Evolutionary conservation across 768 basidiomycete species (phyloP), one percentile per base, ranked within the genome.

Genomic region (Pisolithus tinctorius): DNA sequence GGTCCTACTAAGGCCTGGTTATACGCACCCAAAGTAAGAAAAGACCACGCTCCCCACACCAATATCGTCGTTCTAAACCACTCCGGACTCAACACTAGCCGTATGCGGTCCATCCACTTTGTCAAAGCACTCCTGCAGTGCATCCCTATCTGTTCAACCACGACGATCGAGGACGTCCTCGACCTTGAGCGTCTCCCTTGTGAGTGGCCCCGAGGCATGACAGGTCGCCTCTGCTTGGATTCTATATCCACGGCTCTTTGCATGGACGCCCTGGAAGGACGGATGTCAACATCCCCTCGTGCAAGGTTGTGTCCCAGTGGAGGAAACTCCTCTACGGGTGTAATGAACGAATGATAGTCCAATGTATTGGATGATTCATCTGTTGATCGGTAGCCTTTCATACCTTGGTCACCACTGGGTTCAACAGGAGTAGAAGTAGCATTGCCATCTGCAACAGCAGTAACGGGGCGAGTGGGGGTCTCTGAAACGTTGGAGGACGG

Each of bases 21-120:
- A 6, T 23, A 60, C 83, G 48, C 55, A 86, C 89, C 92, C 16
- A 92, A 74, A 0, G 86, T 77, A 80, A 91, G 86, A 1, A 76
- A 68, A 50, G 75, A 79, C 93, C 93, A 95, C 8, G 75, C 69
- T 0, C 67, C 71, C 90, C 92, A 95, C 20, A 93, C 81, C 34
- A 93, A 69, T 52, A 91, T 11, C 20, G 91, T 92, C 48, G 84
- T 90, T 55, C 73, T 71, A 43, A 80, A 60, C 90, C 91, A 92
- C 61, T 88, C 81, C 0, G 86, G 84, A 25, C 77, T 68, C 16
- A 94, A 71, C 20, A 94, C 83, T 75, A 84, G 78, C 58, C 69
- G 69, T 20, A 93, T 70, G 11, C 87, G 76, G 53, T 79, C 79
- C 56, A 86, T 57, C 73, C 74, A 77, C 42, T 75, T 67, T 9